Conservation (phyloP, 208 protist species). For the Spongospora subterranea region DNA sequence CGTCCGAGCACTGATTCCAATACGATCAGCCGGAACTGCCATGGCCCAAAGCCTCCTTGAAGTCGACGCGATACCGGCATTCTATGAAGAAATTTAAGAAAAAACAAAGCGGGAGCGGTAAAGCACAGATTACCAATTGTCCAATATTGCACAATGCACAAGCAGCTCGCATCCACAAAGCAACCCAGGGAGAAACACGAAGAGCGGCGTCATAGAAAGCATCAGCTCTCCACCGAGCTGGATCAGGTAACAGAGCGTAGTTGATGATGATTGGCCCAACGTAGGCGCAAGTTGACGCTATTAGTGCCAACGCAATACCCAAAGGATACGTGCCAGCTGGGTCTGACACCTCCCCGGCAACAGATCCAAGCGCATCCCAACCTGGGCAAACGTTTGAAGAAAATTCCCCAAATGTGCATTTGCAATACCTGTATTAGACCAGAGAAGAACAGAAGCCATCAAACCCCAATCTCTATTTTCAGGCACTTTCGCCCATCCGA, state of each 20-base stretch:
- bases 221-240: not conserved
- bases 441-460: conserved; percentile 18
- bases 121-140: not conserved
- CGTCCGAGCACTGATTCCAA: not conserved
- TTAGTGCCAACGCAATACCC: conserved; percentile 27
- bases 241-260: not conserved
- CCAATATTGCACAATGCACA: not conserved
- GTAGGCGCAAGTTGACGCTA: not conserved
- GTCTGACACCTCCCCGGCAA: conserved; percentile 40
- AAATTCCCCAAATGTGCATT: not conserved
- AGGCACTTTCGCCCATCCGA: not conserved
- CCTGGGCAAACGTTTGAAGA: not conserved
- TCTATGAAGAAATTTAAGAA: not conserved
- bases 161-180: not conserved
- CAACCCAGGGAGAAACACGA: not conserved
- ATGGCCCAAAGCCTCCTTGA: not conserved
- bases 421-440: not conserved
- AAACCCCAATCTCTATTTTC: not conserved
- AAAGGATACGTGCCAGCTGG: conserved; percentile 13
- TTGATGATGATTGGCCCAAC: conserved; percentile 1
- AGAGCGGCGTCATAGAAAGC: conserved; percentile 21
- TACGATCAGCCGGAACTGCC: not conserved
- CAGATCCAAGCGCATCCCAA: not conserved
- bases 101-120: not conserved
- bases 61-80: not conserved